Evolutionary conservation across 2,329 filamentous ascomycete species (phyloP).

Genomic region (Cercospora zeae-maydis): DNA sequence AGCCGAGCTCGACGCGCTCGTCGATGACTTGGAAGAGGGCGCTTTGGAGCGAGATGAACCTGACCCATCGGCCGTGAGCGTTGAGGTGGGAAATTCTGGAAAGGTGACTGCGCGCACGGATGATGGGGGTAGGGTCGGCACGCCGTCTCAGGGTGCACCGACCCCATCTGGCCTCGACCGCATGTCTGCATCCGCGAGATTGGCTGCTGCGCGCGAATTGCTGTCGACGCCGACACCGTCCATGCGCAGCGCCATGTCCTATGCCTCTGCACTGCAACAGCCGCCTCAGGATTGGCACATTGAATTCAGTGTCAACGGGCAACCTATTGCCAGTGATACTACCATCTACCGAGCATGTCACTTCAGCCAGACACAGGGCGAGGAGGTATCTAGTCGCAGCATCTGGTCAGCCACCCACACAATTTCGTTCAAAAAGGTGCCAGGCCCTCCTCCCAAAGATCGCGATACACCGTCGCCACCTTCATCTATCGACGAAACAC

Average conservation of each 20-base stretch:
- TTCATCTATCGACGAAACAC: conserved; percentile 47
- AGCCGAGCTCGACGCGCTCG: conserved; percentile 73
- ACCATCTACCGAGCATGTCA: conserved; percentile 96
- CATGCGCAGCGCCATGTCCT: conserved; percentile 64
- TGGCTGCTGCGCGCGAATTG: conserved; percentile 36
- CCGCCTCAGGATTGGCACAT: conserved; percentile 94
- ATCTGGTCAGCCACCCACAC: conserved; percentile 89
- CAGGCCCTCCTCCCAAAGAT: conserved; percentile 76
- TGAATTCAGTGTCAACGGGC: conserved; percentile 83
- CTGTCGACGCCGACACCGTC: conserved; percentile 48
- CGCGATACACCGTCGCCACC: conserved; percentile 55
- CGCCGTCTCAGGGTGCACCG: conserved; percentile 63
- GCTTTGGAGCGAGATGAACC: conserved; percentile 71
- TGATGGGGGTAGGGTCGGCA: conserved; percentile 81
- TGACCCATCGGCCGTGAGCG: conserved; percentile 82
- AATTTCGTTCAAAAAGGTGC: conserved; percentile 84
- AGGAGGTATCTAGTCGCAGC: conserved; percentile 68
- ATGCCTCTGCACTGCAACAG: conserved; percentile 77
- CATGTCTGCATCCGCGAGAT: conserved; percentile 32
- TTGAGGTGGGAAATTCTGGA: conserved; percentile 81
- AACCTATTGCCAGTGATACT: conserved; percentile 81
- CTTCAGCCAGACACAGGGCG: conserved; percentile 57
- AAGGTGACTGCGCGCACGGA: conserved; percentile 89
- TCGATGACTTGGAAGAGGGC: conserved; percentile 86
- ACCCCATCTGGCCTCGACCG: conserved; percentile 32